Evolutionary conservation across 2,329 filamentous ascomycete species (phyloP).

Genomic region (Beauveria varroae): DNA sequence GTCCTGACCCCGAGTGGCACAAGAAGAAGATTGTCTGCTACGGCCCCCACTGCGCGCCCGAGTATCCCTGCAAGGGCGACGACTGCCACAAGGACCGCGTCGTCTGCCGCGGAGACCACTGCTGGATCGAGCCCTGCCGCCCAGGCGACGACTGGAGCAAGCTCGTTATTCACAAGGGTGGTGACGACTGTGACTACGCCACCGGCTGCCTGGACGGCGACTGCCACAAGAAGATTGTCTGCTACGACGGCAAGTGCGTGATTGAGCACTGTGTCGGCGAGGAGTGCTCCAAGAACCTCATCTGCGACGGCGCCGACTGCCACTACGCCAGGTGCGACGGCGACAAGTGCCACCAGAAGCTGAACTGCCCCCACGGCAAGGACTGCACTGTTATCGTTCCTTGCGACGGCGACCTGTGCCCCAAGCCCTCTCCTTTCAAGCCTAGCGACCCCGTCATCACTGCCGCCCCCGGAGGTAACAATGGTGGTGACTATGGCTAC

Average conservation of each 20-base stretch:
- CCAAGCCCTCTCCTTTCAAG: conserved; percentile 13
- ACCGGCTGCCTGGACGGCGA: conserved; percentile 17
- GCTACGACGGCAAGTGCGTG: conserved; percentile 24
- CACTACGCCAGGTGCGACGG: conserved; percentile 23
- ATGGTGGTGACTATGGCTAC: not conserved
- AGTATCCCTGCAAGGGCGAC: conserved; percentile 20
- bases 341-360: conserved; percentile 23
- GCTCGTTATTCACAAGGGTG: conserved; percentile 22
- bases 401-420: conserved; percentile 15
- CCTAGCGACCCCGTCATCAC: conserved; percentile 13
- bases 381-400: conserved; percentile 19
- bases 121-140: conserved; percentile 20
- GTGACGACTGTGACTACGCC: conserved; percentile 21
- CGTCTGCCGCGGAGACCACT: conserved; percentile 24
- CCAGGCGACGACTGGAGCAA: conserved; percentile 21
- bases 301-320: conserved; percentile 25
- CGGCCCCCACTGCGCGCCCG: conserved; percentile 25
- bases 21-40: conserved; percentile 29
- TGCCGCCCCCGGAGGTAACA: conserved; percentile 2
- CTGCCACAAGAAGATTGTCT: conserved; percentile 26
- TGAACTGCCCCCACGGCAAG: conserved; percentile 19
- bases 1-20: conserved; percentile 18
- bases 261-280: conserved; percentile 21
- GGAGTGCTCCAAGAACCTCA: conserved; percentile 25
- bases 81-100: conserved; percentile 23